A percentile compares a stretch with the other conserved stretches of the same genome.
phyloP scores from a whole-genome alignment of 1,284 basidiomycete genomes.

The Apiotrichum akiyoshidainum region DNA sequence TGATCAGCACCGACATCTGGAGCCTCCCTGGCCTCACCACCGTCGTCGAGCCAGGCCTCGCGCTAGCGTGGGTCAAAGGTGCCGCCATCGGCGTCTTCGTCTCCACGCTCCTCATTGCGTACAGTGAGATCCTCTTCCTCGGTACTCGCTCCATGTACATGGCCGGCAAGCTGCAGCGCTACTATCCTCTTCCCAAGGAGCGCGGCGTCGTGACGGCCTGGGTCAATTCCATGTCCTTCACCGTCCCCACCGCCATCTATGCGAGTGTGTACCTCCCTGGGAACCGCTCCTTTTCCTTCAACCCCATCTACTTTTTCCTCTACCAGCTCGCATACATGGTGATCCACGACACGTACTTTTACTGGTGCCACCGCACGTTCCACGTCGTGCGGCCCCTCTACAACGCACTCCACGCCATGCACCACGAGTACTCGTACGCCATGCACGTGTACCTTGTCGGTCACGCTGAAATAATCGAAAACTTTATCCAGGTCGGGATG shows the following conservation, averaged over 20 bases:
- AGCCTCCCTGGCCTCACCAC: too few species aligned
- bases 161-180: not conserved
- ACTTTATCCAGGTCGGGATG: constrained; percentile 8
- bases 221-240: constrained; percentile 3
- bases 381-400: constrained; percentile 7
- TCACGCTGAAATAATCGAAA: constrained; percentile 8
- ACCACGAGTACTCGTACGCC: constrained; percentile 13
- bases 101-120: not conserved
- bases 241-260: constrained; percentile 3
- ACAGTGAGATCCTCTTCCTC: constrained; percentile 2
- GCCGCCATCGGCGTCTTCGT: not conserved
- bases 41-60: not conserved
- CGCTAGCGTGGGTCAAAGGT: not conserved
- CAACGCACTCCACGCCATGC: constrained; percentile 7
- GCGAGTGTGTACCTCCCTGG: not conserved
- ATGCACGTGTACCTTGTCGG: constrained; percentile 10
- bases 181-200: constrained; percentile 5
- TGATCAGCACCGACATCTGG: too few species aligned
- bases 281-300: not conserved
- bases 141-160: not conserved
- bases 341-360: constrained; percentile 10
- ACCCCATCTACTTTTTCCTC: not conserved
- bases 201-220: not conserved
- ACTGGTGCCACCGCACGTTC: constrained; percentile 8
- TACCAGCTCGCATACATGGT: constrained; percentile 8